Percentiles rank a stretch among this genome's conserved stretches.
phyloP scores from a whole-genome alignment of 192 early-diverging fungal genomes.

The Physocladia obscura region DNA sequence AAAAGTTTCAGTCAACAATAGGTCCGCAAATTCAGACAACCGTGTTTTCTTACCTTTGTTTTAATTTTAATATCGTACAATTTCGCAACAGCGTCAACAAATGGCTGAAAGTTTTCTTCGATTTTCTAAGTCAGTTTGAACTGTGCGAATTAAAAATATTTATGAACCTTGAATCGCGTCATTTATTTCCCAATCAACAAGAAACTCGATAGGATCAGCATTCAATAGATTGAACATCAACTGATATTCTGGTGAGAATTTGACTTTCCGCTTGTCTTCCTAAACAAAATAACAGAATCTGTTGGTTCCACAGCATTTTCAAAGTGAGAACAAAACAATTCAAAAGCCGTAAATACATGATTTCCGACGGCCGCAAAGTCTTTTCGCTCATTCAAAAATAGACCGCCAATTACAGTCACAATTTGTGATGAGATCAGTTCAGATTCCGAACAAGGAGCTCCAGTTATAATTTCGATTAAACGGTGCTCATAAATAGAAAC shows the following conservation, averaged over 20 bases:
- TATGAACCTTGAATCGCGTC: slow-evolving; percentile 58
- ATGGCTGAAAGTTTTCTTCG: slow-evolving; percentile 59
- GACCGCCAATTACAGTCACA: slow-evolving; percentile 26
- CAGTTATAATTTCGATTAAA: background rate
- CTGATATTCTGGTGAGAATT: slow-evolving; percentile 83
- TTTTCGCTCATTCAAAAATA: slow-evolving; percentile 36
- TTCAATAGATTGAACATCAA: slow-evolving; percentile 85
- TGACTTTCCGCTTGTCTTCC: slow-evolving; percentile 65
- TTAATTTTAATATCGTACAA: slow-evolving; percentile 74
- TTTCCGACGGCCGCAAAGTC: background rate
- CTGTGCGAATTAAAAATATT: slow-evolving; percentile 1
- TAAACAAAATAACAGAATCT: no score
- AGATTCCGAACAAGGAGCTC: background rate
- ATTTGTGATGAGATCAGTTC: background rate
- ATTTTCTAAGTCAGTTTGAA: background rate
- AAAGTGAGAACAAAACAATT: background rate
- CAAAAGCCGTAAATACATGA: background rate
- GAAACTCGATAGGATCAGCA: slow-evolving; percentile 68
- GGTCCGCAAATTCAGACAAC: no score
- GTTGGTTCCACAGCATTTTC: no score
- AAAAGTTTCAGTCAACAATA: no score
- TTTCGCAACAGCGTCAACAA: slow-evolving; percentile 65
- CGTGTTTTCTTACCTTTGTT: background rate
- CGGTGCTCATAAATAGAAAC: slow-evolving; percentile 3
- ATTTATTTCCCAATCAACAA: slow-evolving; percentile 83